These are phyloP conservation scores for Ostreobium quekettii DNA, from an alignment of 139 green algal genomes.

Conservation along the genomic window DNA sequence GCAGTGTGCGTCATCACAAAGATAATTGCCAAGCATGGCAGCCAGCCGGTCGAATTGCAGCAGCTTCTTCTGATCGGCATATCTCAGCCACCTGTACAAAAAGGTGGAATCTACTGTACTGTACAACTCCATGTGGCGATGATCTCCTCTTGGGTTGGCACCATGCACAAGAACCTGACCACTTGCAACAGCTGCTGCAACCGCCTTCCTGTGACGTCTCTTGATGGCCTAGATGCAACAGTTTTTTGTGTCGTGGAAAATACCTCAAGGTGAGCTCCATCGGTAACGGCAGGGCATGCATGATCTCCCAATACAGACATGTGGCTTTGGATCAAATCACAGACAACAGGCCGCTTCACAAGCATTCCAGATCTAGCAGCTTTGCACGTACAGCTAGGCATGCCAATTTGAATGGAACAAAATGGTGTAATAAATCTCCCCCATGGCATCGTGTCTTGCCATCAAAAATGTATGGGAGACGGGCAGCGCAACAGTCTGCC, in stretches of 20 bases:
- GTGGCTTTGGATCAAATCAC: too few relatives aligned
- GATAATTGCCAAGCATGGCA: not conserved
- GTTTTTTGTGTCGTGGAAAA: not conserved
- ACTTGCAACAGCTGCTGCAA: too few relatives aligned
- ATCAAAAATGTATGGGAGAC: too few relatives aligned
- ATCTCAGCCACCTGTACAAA: not conserved
- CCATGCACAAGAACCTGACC: too few relatives aligned
- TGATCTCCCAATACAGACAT: too few relatives aligned
- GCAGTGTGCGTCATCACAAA: not conserved
- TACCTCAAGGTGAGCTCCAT: not conserved
- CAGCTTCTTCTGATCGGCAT: not conserved
- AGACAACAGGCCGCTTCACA: not conserved
- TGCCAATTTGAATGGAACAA: not conserved
- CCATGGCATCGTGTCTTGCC: too few relatives aligned
- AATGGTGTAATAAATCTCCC: too few relatives aligned
- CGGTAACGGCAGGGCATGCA: not conserved
- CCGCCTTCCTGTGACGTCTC: too few relatives aligned
- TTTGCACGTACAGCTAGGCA: not conserved
- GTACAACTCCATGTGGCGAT: not conserved
- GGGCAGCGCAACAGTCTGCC: too few relatives aligned
- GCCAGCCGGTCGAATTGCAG: not conserved
- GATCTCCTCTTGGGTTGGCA: not conserved
- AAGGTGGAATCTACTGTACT: not conserved
- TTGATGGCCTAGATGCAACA: too few relatives aligned
- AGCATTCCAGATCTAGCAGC: not conserved